phyloP scores from a whole-genome alignment of 331 rosid genomes.

The Pyrus hybrid region DNA sequence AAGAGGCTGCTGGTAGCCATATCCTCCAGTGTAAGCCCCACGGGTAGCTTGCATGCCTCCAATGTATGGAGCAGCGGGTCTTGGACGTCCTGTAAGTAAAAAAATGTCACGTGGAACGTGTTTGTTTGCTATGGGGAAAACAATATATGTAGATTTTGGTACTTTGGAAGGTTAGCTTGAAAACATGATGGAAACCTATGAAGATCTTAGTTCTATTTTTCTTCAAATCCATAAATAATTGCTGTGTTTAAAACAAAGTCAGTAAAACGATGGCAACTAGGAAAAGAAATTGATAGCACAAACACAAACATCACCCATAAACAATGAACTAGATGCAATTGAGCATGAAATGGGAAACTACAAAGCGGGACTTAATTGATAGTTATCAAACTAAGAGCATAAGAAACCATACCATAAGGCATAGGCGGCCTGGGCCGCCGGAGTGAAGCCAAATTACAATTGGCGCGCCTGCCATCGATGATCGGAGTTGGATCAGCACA shows the following conservation, averaged over 20 bases:
- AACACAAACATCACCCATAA: background rate
- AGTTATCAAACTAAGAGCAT: background rate
- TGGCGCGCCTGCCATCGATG: conserved; percentile 93
- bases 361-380: background rate
- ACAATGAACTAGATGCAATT: background rate
- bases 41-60: conserved; percentile 60
- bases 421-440: conserved; percentile 80
- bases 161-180: background rate
- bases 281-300: too few relatives aligned
- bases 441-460: conserved; percentile 91
- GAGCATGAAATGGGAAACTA: background rate
- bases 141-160: background rate
- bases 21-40: conserved; percentile 57
- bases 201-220: background rate
- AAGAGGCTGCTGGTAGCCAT: conserved; percentile 79
- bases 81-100: conserved; percentile 47
- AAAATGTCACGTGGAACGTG: background rate
- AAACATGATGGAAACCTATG: background rate
- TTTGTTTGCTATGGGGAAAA: background rate
- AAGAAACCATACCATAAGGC: conserved; percentile 42
- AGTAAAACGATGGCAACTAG: too few relatives aligned
- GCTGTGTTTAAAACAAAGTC: background rate
- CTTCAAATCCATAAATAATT: background rate
- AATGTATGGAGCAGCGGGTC: conserved; percentile 55
- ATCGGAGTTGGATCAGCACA: conserved; percentile 84